A percentile compares a stretch with the other conserved stretches of the same genome.
Evolutionary conservation across 805 yeast species (phyloP).

Genomic region (Wickerhamomyces alni): DNA sequence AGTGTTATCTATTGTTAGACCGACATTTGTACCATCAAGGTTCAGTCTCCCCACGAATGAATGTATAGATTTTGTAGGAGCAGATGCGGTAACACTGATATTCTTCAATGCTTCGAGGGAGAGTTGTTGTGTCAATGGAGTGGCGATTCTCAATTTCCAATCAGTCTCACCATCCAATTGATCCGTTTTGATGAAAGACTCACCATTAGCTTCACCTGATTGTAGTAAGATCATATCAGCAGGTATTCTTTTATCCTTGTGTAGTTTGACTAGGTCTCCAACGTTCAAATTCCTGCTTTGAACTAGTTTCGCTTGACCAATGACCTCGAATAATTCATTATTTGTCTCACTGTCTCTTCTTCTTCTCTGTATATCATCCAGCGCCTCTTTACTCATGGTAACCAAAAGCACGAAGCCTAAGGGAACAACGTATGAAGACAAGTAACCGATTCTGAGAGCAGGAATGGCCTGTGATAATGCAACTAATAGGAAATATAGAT

Average conservation of each 20-base stretch:
- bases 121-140: conserved; percentile 61
- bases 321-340: conserved; percentile 71
- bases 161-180: conserved; percentile 99
- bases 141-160: conserved; percentile 89
- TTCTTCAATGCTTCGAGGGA: conserved; percentile 46
- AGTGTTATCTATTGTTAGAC: conserved; percentile 83
- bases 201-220: conserved; percentile 78
- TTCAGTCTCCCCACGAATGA: conserved; percentile 70
- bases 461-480: conserved; percentile 93
- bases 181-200: conserved; percentile 91
- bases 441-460: conserved; percentile 83
- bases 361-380: conserved; percentile 88
- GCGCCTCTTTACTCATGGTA: conserved; percentile 93
- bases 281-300: conserved; percentile 64
- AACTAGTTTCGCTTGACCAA: conserved; percentile 38
- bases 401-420: conserved; percentile 86
- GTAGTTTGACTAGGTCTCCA: conserved; percentile 77
- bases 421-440: conserved; percentile 91
- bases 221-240: conserved; percentile 87
- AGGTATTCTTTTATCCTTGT: conserved; percentile 83
- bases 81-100: conserved; percentile 59
- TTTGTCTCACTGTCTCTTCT: conserved; percentile 88
- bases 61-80: conserved; percentile 83
- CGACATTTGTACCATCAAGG: conserved; percentile 50
- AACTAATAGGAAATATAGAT: conserved; percentile 83